phyloP scores from a whole-genome alignment of 495 filamentous ascomycete genomes.

The Halenospora varia region DNA sequence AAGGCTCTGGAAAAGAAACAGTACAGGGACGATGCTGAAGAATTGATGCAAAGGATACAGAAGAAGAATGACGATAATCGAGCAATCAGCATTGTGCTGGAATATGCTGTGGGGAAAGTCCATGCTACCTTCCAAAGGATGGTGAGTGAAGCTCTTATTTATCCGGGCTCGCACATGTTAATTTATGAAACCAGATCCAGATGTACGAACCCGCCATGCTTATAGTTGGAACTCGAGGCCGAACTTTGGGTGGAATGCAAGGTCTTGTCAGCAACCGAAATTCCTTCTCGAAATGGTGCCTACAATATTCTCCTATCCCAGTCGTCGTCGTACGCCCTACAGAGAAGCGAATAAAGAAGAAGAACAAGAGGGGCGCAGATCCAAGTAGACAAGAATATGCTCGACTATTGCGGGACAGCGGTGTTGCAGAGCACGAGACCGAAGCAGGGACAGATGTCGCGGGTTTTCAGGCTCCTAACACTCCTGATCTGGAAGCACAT shows the following conservation, averaged over 20 bases:
- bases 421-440: conserved; percentile 50
- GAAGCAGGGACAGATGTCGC: conserved; percentile 26
- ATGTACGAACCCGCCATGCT: conserved; percentile 93
- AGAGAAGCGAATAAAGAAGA: conserved; percentile 88
- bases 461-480: conserved; percentile 36
- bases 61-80: conserved; percentile 80
- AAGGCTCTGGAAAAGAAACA: conserved; percentile 61
- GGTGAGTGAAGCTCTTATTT: too few species aligned
- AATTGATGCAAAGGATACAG: conserved; percentile 73
- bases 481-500: conserved; percentile 60
- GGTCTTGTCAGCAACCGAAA: conserved; percentile 75
- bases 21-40: conserved; percentile 78
- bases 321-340: conserved; percentile 92
- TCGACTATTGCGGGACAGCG: conserved; percentile 68
- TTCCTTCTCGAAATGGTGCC: conserved; percentile 93
- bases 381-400: conserved; percentile 75
- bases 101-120: conserved; percentile 88
- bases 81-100: conserved; percentile 82
- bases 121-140: conserved; percentile 90
- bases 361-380: conserved; percentile 78
- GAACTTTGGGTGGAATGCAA: conserved; percentile 83
- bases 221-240: conserved; percentile 89
- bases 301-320: conserved; percentile 94
- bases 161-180: too few species aligned
- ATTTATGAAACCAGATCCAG: conserved; percentile 58